Percentiles rank a stretch among this genome's conserved stretches.
Conservation (phyloP, 1,284 basidiomycete species). For the Puccinia polysora region DNA sequence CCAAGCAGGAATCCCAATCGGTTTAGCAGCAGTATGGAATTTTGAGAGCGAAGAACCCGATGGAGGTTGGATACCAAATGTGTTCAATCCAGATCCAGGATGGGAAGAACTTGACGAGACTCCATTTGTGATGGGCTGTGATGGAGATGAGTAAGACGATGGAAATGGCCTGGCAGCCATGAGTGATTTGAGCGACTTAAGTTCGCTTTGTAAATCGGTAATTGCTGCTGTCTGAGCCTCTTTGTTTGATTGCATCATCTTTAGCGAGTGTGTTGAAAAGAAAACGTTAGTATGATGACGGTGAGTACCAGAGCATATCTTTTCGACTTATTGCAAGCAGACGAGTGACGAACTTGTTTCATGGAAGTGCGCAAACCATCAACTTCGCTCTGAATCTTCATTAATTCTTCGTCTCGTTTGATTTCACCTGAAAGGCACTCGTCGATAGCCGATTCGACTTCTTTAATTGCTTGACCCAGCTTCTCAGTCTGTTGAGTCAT, state of each 20-base stretch:
- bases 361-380: constrained; percentile 10
- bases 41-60: constrained; percentile 2
- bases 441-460: constrained; percentile 24
- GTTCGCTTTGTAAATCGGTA: constrained; percentile 31
- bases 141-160: not conserved
- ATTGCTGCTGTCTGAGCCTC: constrained; percentile 24
- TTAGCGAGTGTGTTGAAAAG: not conserved
- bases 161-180: not conserved
- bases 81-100: not conserved
- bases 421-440: constrained; percentile 28
- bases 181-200: constrained; percentile 35
- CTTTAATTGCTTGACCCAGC: constrained; percentile 25
- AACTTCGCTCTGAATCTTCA: constrained; percentile 23
- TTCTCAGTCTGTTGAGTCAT: constrained; percentile 16
- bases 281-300: not conserved
- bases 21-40: constrained; percentile 8
- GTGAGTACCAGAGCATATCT: not conserved
- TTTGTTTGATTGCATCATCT: constrained; percentile 31
- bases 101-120: not conserved
- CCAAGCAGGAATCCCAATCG: constrained; percentile 32
- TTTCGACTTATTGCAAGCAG: not conserved
- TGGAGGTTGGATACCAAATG: constrained; percentile 13
- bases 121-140: not conserved
- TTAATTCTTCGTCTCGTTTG: constrained; percentile 28
- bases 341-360: constrained; percentile 15